These are phyloP conservation scores for Thraustotheca clavata DNA, from an alignment of 352 stramenopile species.

Conservation along the genomic window DNA sequence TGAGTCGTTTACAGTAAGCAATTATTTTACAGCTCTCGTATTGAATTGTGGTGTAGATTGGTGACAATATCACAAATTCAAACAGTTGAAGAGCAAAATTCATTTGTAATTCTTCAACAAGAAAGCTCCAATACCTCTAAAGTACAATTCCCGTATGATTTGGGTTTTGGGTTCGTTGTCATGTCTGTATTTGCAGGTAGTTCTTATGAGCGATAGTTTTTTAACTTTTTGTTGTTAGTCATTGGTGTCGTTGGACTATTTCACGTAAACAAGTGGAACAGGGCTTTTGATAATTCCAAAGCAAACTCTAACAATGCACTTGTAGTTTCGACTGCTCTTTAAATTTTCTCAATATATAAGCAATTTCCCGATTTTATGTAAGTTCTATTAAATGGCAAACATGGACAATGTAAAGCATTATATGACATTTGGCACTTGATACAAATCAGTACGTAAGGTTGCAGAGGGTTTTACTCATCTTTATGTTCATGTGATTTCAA, in stretches of 20 bases:
- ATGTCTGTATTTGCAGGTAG: not conserved
- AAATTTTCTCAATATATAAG: too few species aligned
- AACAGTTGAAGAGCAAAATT: not conserved
- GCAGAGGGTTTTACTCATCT: too few species aligned
- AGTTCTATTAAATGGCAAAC: too few species aligned
- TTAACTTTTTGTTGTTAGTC: not conserved
- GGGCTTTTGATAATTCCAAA: not conserved
- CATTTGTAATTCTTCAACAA: not conserved
- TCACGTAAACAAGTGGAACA: not conserved
- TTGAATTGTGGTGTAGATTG: too few species aligned
- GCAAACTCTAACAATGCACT: too few species aligned
- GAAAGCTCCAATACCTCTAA: not conserved
- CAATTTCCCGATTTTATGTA: too few species aligned
- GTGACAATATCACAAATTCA: not conserved
- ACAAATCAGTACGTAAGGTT: too few species aligned
- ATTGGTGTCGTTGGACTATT: not conserved
- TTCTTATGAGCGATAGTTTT: not conserved
- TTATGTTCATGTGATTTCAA: too few species aligned
- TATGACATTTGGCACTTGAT: too few species aligned
- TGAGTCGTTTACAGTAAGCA: not conserved
- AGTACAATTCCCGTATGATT: not conserved
- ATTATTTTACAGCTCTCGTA: not conserved
- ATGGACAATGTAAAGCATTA: too few species aligned
- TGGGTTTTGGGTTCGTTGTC: not conserved
- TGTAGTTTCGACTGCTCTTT: too few species aligned